phyloP scores from a whole-genome alignment of 345 rosid species.

The Aethionema arabicum region DNA sequence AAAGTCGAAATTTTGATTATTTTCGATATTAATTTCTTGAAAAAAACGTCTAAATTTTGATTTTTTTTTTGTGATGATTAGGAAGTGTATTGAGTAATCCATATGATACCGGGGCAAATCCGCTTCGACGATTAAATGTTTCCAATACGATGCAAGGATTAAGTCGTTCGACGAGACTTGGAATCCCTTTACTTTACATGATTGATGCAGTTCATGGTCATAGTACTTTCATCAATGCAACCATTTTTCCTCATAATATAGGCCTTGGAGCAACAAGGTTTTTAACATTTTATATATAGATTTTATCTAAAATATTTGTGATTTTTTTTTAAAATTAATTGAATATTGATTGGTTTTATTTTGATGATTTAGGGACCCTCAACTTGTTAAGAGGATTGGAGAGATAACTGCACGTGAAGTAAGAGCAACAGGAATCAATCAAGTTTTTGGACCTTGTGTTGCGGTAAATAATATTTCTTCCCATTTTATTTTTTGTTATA shows the following conservation, averaged over 20 bases:
- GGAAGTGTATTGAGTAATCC: slow-evolving; percentile 61
- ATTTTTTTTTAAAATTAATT: background rate
- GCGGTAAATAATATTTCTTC: slow-evolving; percentile 48
- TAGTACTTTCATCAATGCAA: slow-evolving; percentile 75
- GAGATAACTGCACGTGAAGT: slow-evolving; percentile 91
- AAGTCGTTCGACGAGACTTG: slow-evolving; percentile 64
- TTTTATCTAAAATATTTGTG: background rate
- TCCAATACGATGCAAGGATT: slow-evolving; percentile 54
- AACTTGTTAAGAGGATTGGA: slow-evolving; percentile 75
- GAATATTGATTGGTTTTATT: background rate
- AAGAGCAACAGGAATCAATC: slow-evolving; percentile 79
- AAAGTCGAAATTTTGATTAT: background rate
- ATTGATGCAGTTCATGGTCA: slow-evolving; percentile 90
- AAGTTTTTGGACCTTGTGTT: slow-evolving; percentile 82
- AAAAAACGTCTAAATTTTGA: background rate
- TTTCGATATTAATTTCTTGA: background rate
- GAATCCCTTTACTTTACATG: slow-evolving; percentile 83
- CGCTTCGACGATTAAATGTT: slow-evolving; percentile 38
- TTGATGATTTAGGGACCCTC: slow-evolving; percentile 61
- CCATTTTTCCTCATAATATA: slow-evolving; percentile 83
- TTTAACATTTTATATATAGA: slow-evolving; percentile 8
- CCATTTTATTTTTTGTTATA: background rate
- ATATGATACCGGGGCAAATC: slow-evolving; percentile 41
- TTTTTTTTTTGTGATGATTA: background rate
- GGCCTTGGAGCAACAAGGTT: slow-evolving; percentile 87